Conservation (phyloP, 1,284 basidiomycete genomes). For the Trichosporon faecale region DNA sequence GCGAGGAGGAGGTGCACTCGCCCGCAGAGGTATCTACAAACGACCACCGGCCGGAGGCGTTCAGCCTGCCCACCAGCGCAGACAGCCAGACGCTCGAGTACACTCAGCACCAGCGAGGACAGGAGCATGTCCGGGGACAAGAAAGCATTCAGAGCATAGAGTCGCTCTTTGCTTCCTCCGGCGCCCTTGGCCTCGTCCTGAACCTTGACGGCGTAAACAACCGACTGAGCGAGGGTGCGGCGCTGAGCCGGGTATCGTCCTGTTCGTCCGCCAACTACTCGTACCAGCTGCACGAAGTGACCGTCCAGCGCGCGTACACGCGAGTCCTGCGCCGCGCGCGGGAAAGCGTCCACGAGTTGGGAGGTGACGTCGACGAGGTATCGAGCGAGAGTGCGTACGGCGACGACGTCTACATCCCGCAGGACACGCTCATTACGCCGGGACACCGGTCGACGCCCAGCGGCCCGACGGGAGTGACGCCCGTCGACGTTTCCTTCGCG, state of each 20-base stretch:
- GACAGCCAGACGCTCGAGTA: not conserved
- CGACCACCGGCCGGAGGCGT: not conserved
- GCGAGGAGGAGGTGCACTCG: not conserved
- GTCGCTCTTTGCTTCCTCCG: not conserved
- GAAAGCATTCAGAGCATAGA: constrained; percentile 9
- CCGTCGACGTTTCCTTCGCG: not conserved
- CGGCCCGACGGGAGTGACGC: not conserved
- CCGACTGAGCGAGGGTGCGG: not conserved
- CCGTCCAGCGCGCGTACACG: constrained; percentile 29
- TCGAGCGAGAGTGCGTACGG: not conserved
- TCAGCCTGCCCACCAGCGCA: constrained; percentile 2
- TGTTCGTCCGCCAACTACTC: constrained; percentile 14
- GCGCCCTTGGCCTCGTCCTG: not conserved
- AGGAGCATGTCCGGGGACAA: constrained; percentile 3
- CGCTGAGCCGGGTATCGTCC: not conserved
- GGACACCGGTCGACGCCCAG: not conserved
- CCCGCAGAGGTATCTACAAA: not conserved
- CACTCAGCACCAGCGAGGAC: not conserved
- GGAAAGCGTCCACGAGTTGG: not conserved
- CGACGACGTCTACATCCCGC: not conserved
- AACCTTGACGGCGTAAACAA: constrained; percentile 6
- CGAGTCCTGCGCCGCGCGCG: constrained; percentile 21
- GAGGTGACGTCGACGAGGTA: constrained; percentile 2
- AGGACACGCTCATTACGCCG: not conserved
- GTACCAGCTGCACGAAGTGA: constrained; percentile 25